Evolutionary conservation across 78 protist genomes (phyloP).

Genomic region (Dictyostelium brefeldianum): DNA sequence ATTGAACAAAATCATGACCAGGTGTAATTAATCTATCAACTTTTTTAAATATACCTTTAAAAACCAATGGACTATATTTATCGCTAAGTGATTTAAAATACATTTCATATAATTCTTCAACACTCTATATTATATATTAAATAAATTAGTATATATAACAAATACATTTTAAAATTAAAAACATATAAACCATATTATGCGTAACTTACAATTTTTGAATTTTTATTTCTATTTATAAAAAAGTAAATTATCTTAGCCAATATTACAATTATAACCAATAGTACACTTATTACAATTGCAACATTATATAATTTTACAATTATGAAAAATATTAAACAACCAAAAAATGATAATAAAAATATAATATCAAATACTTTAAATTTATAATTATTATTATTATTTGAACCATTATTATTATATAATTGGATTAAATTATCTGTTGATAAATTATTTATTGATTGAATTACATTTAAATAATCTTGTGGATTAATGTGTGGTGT

Average conservation of each 20-base stretch:
- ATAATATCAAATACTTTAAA: not conserved
- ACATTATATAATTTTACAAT: not conserved
- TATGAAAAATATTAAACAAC: not conserved
- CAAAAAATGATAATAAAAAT: not conserved
- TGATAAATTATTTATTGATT: not conserved
- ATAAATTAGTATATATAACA: not conserved
- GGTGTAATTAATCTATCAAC: not conserved
- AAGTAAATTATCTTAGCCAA: not conserved
- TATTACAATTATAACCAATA: not conserved
- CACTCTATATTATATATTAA: not conserved
- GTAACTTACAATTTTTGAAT: not conserved
- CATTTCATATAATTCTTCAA: not conserved
- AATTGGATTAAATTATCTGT: not conserved
- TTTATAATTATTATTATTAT: not conserved
- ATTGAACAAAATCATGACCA: not conserved
- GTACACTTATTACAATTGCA: not conserved
- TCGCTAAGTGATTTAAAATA: not conserved
- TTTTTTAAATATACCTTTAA: conserved; percentile 9
- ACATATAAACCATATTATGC: too few relatives aligned
- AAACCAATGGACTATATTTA: not conserved
- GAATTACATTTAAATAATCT: not conserved
- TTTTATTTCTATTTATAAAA: not conserved
- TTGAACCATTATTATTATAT: too few relatives aligned
- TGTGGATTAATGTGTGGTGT: not conserved
- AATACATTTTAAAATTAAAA: not conserved